Conservation (phyloP, 805 yeast species). For the Torulaspora microellipsoides region DNA sequence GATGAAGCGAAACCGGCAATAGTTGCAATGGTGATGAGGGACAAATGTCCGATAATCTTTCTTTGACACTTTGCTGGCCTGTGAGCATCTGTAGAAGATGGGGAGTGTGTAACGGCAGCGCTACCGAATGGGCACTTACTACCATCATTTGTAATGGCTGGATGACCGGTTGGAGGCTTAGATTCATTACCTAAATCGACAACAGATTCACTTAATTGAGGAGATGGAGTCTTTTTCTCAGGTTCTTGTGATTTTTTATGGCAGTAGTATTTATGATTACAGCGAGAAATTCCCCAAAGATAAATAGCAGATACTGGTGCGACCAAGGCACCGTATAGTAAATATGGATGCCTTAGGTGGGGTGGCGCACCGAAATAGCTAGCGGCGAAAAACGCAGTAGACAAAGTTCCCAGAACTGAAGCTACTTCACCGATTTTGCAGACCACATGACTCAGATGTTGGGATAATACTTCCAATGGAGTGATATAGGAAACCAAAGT, state of each 20-base stretch:
- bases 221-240: neutral
- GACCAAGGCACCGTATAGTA: constrained; percentile 50
- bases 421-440: constrained; percentile 23
- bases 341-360: constrained; percentile 64
- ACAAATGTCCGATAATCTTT: constrained; percentile 17
- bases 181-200: constrained; percentile 26
- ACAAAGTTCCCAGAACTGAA: constrained; percentile 41
- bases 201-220: constrained; percentile 23
- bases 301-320: constrained; percentile 22
- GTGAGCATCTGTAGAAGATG: constrained; percentile 9
- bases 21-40: constrained; percentile 16
- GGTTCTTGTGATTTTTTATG: constrained; percentile 1
- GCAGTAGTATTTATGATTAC: constrained; percentile 12
- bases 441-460: constrained; percentile 17
- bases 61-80: constrained; percentile 10
- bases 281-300: constrained; percentile 16
- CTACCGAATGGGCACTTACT: constrained; percentile 19
- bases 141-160: constrained; percentile 9
- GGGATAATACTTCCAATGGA: constrained; percentile 18
- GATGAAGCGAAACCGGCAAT: constrained; percentile 27
- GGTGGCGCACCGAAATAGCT: constrained; percentile 54
- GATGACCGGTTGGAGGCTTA: constrained; percentile 13
- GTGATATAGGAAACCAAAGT: constrained; percentile 33
- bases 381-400: constrained; percentile 48
- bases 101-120: constrained; percentile 11